phyloP scores from a whole-genome alignment of 1,139 yeast genomes.

The Candida dubliniensis region DNA sequence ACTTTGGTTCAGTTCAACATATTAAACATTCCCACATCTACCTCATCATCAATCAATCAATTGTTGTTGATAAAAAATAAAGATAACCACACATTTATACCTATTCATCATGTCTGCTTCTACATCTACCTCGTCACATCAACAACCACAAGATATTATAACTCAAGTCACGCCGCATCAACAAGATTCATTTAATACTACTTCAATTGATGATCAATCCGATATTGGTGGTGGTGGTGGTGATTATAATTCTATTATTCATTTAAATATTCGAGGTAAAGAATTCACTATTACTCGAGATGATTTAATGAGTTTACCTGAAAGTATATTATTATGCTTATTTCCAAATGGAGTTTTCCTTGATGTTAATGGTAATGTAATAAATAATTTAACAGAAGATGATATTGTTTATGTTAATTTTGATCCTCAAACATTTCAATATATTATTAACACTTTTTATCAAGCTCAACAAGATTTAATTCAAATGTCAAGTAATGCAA shows the following conservation, averaged over 20 bases:
- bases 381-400: slow-evolving; percentile 71
- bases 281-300: slow-evolving; percentile 76
- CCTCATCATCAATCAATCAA: too few relatives aligned
- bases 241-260: slow-evolving; percentile 64
- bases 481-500: slow-evolving; percentile 19
- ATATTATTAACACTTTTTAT: slow-evolving; percentile 68
- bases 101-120: too few relatives aligned
- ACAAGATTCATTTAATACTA: slow-evolving; percentile 24
- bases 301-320: slow-evolving; percentile 88
- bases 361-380: slow-evolving; percentile 72
- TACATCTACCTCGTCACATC: too few relatives aligned
- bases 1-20: too few relatives aligned
- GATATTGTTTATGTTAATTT: slow-evolving; percentile 81
- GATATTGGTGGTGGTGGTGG: slow-evolving; percentile 36
- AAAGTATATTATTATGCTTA: slow-evolving; percentile 78
- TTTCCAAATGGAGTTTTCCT: slow-evolving; percentile 90
- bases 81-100: too few relatives aligned
- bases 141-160: slow-evolving; percentile 37
- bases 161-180: slow-evolving; percentile 58
- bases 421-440: slow-evolving; percentile 82
- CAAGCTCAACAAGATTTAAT: slow-evolving; percentile 43
- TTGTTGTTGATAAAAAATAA: too few relatives aligned
- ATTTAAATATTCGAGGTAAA: slow-evolving; percentile 63
- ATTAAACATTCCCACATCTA: too few relatives aligned
- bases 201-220: slow-evolving; percentile 14